Base-by-base conservation (phyloP, 768 basidiomycete genomes). In the Russula brevipes region DNA sequence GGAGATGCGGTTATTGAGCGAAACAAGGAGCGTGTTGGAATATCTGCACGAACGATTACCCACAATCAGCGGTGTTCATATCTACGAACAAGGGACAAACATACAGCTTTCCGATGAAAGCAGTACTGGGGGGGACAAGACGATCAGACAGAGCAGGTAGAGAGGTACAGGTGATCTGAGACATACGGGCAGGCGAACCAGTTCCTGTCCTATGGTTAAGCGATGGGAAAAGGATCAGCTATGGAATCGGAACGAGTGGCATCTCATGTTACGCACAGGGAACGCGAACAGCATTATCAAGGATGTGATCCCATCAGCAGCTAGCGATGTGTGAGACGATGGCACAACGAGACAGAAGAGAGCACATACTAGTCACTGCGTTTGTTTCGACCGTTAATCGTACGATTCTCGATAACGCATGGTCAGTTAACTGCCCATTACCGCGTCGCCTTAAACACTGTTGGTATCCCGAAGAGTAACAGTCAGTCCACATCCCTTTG, bases 371-470 rank as follows among this genome's bases (percentile, higher is more conserved):
- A 0, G 55, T 62, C 49, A 57, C 14, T 19, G 39, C 6, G 36
- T 63, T 63, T 24, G 62, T 54, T 46, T 63, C 62, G 39, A 63
- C 12, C 2, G 62, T 63, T 45, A 63, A 42, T 19, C 51, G 56
- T 14, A 59, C 57, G 31, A 63, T 33, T 35, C 12, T 63, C 19
- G 45, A 16, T 12, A 59, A 19, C 6, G 44, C 56, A 5, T 41
- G 57, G 16, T 53, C 10, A 42, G 24, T n/a, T 14, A 41, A 49
- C 8, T 5, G 6, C 44, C 16, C 49, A 19, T 1, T 8, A 2
- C 9, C 57, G 2, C 14, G 54, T 45, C 42, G 55, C 16, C 42
- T 55, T 31, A 16, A 16, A 4, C 57, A 36, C 61, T 62, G 39
- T 9, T 9, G 35, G 14, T 11, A 14, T 3, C 16, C 11, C 42